These are phyloP conservation scores for Cercospora sp. DNA, from an alignment of 2,329 filamentous ascomycete species.

Conservation along the genomic window DNA sequence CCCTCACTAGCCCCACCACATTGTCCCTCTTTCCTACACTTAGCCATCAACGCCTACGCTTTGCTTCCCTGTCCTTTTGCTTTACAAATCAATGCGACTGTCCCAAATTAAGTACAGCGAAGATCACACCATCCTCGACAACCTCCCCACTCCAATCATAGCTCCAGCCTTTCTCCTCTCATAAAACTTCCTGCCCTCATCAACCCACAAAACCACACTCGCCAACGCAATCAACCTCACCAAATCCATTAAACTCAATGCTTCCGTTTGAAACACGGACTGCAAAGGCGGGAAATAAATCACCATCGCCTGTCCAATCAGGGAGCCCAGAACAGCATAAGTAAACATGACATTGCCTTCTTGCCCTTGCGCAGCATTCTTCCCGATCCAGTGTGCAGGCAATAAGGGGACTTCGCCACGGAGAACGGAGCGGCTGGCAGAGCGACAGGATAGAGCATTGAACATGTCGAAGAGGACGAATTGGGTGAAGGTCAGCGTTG, in stretches of 20 bases:
- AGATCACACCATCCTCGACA: background rate
- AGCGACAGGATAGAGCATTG: slow-evolving; percentile 91
- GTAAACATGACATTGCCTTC: slow-evolving; percentile 88
- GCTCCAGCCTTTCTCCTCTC: slow-evolving; percentile 48
- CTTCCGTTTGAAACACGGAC: slow-evolving; percentile 93
- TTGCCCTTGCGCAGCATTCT: slow-evolving; percentile 13
- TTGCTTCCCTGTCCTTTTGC: background rate
- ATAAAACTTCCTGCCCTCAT: slow-evolving; percentile 82
- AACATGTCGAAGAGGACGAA: slow-evolving; percentile 99
- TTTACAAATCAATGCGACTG: too few relatives aligned
- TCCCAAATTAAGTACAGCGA: too few relatives aligned
- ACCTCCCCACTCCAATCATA: background rate
- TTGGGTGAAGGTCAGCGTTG: slow-evolving; percentile 98
- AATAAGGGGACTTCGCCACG: slow-evolving; percentile 64
- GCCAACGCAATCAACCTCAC: slow-evolving; percentile 71
- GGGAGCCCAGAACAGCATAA: slow-evolving; percentile 82
- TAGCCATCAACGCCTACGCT: background rate
- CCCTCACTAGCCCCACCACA: background rate
- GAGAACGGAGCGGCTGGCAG: slow-evolving; percentile 84
- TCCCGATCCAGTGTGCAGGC: slow-evolving; percentile 15
- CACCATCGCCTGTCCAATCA: slow-evolving; percentile 84
- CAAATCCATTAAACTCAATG: slow-evolving; percentile 72
- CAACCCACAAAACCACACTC: slow-evolving; percentile 92
- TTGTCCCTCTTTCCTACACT: background rate
- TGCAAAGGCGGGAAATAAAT: slow-evolving; percentile 95